Percentiles rank a stretch among this genome's conserved stretches.
phyloP scores from a whole-genome alignment of 768 basidiomycete species.

The Tremella yokohamensis region DNA sequence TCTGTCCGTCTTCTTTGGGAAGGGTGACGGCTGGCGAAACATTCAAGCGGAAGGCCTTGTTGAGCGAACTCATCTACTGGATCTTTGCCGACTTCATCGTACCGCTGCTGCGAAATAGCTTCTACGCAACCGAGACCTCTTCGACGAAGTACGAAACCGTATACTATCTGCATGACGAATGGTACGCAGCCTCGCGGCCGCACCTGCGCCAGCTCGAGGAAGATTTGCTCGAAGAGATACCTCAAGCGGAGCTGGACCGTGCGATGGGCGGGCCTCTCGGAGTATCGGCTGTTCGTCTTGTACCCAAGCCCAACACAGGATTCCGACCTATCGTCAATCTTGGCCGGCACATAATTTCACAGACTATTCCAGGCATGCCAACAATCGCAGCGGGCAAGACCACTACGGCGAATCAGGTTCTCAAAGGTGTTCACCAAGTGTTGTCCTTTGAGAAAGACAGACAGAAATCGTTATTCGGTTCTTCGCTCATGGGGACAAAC shows the following conservation, averaged over 20 bases:
- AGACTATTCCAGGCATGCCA: conserved; percentile 5
- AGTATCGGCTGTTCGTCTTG: conserved; percentile 57
- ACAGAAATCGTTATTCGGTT: conserved; percentile 65
- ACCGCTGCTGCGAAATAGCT: conserved; percentile 74
- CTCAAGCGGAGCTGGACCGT: conserved; percentile 23
- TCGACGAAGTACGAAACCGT: conserved; percentile 75
- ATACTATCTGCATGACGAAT: conserved; percentile 93
- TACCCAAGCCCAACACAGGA: conserved; percentile 88
- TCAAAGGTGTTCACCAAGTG: conserved; percentile 80
- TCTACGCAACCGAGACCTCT: conserved; percentile 89
- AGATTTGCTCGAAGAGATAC: conserved; percentile 67
- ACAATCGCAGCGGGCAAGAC: conserved; percentile 25
- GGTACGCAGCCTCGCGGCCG: conserved; percentile 77
- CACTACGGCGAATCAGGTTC: conserved; percentile 79
- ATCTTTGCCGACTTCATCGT: conserved; percentile 81
- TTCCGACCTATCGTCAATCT: conserved; percentile 93
- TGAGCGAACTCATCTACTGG: conserved; percentile 92
- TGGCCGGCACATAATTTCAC: conserved; percentile 26
- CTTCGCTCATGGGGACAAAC: conserved; percentile 75
- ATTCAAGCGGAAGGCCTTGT: conserved; percentile 70
- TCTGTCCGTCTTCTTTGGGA: conserved; percentile 47
- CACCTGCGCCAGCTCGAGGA: conserved; percentile 69
- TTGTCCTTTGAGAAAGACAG: conserved; percentile 76
- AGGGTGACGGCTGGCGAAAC: conserved; percentile 64
- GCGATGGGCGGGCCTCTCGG: conserved; percentile 37